Conservation (phyloP, 768 basidiomycete genomes). For the Cyclocybe aegerita region DNA sequence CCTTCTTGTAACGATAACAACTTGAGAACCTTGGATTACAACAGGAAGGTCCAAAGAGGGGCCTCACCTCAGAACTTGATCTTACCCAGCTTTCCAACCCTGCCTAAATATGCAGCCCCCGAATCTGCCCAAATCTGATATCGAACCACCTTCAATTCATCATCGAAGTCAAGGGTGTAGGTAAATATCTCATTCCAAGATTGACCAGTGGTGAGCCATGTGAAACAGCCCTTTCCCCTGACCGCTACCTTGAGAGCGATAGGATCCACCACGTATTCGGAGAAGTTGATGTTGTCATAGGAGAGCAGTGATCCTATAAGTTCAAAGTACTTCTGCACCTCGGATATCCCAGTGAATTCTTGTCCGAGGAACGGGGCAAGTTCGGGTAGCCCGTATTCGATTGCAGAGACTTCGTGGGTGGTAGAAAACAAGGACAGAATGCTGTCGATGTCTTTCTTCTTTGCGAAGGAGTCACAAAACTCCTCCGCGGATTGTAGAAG, state of each 20-base stretch:
- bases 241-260: constrained; percentile 51
- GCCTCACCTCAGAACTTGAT: constrained; percentile 13
- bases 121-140: constrained; percentile 75
- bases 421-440: constrained; percentile 54
- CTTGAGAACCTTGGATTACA: background rate
- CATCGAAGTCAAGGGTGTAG: constrained; percentile 62
- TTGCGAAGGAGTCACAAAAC: constrained; percentile 55
- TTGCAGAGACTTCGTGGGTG: constrained; percentile 37
- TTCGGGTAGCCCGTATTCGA: constrained; percentile 53
- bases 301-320: constrained; percentile 43
- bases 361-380: constrained; percentile 65
- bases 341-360: constrained; percentile 41
- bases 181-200: constrained; percentile 63
- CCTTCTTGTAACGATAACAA: too few relatives aligned
- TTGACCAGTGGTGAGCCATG: constrained; percentile 51
- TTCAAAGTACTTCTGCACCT: constrained; percentile 49
- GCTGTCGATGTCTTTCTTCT: constrained; percentile 36
- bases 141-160: constrained; percentile 49
- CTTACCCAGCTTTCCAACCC: constrained; percentile 43
- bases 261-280: constrained; percentile 53
- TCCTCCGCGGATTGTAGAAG: constrained; percentile 44
- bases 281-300: constrained; percentile 53
- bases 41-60: background rate
- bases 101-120: constrained; percentile 61
- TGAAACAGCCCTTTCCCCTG: constrained; percentile 55